Base-by-base conservation (phyloP, 495 filamentous ascomycete species). In the Choiromyces venosus region DNA sequence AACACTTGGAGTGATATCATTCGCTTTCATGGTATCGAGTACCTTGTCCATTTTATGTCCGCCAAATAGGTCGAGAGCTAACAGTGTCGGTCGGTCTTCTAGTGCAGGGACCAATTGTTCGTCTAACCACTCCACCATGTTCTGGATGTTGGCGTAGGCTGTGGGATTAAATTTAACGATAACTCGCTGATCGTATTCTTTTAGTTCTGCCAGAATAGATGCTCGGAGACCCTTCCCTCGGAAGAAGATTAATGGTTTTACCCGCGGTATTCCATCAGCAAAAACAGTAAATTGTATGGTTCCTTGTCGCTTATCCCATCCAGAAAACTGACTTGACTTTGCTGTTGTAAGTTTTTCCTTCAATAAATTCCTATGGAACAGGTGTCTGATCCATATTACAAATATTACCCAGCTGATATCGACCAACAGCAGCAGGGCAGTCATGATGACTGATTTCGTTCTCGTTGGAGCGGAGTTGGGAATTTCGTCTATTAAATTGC, bases 301-400 rank as follows among this genome's bases (percentile, higher is more conserved):
- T 4, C 36, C 71, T 18, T 72, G 61, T 7, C 65, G 35, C 29
- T 72, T 72, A 44, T 72, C 64, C 71, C 71, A 72, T 1, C 71
- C 65, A 37, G 64, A 67, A n/a, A 12, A 33, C 19, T 5, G 37
- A 38, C 37, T 21, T 40, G 0, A 37, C 39, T 9, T 38, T 68
- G 5, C 7, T 4, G 9, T 21, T 37, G 46, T 46, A 72, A 7
- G 71, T 72, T 36, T 37, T 16, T 6, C 61, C 61, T 35, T 33
- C 35, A 33, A 72, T 14, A 40, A 37, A 72, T 38, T 72, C 70
- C 38, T 37, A 40, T 67, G 6, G 71, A 39, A 40, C 1, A 7
- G 39, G 39, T 10, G 39, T 40, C 9, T 40, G 39, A 40, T 40
- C 9, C 39, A n/a, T 37, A 25, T 44, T 35, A 39, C 5, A 9